Evolutionary conservation across 2,329 filamentous ascomycete species (phyloP).

Genomic region (Alternaria viburni): DNA sequence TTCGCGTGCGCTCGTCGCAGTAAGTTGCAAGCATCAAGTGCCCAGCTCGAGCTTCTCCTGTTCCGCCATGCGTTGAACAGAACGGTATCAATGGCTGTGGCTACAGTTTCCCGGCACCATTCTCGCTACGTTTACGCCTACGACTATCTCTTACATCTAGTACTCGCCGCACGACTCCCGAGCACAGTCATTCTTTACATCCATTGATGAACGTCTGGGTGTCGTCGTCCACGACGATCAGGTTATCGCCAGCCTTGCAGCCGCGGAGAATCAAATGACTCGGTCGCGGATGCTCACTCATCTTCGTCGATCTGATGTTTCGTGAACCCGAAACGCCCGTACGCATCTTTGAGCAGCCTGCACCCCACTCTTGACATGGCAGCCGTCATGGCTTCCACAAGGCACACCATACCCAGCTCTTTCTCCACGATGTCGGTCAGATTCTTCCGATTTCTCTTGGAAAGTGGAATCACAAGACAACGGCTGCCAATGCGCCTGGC

Average conservation of each 20-base stretch:
- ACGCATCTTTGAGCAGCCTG: neutral
- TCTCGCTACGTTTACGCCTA: rapidly evolving
- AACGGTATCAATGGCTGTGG: neutral
- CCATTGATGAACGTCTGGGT: neutral
- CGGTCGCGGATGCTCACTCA: neutral
- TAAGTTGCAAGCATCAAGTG: neutral
- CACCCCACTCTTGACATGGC: neutral
- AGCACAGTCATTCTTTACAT: neutral
- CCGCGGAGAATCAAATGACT: neutral
- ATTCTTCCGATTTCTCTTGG: neutral
- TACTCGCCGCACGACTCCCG: neutral
- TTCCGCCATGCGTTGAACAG: neutral
- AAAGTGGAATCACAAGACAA: neutral
- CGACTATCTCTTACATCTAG: neutral
- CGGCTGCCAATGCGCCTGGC: neutral
- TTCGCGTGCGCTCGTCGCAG: neutral
- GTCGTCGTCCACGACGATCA: neutral
- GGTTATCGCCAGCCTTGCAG: neutral
- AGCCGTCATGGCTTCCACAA: neutral
- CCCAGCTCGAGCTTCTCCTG: neutral
- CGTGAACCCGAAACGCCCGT: neutral
- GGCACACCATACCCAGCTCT: neutral
- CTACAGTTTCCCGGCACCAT: neutral
- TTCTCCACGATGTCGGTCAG: neutral
- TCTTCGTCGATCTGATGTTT: neutral